phyloP scores from a whole-genome alignment of 495 filamentous ascomycete genomes.

The Mytilinidion resinicola region DNA sequence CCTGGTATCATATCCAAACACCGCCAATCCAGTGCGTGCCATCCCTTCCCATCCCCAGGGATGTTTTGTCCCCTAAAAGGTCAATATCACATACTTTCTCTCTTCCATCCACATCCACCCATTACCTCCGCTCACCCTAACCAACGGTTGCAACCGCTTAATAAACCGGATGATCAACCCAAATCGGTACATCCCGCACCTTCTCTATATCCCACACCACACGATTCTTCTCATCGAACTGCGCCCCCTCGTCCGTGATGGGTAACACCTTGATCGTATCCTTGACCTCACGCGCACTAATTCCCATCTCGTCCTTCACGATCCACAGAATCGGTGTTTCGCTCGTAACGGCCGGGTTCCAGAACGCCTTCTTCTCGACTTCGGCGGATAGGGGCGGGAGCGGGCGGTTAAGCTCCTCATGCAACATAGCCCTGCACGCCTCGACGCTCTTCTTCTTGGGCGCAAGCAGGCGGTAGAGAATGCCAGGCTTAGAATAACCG shows the following conservation, averaged over 20 bases:
- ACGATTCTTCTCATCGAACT: slow-evolving; percentile 44
- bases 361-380: slow-evolving; percentile 54
- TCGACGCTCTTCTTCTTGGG: slow-evolving; percentile 76
- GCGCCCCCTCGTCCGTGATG: slow-evolving; percentile 58
- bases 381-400: slow-evolving; percentile 59
- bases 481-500: slow-evolving; percentile 39
- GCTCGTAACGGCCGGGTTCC: slow-evolving; percentile 59
- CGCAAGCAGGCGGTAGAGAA: slow-evolving; percentile 65
- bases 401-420: slow-evolving; percentile 50
- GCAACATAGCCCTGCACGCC: slow-evolving; percentile 13
- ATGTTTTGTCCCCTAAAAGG: too few species aligned
- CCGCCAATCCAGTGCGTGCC: too few species aligned
- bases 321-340: slow-evolving; percentile 62
- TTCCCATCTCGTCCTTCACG: slow-evolving; percentile 58
- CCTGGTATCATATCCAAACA: too few species aligned
- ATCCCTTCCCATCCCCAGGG: too few species aligned
- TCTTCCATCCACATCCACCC: too few species aligned
- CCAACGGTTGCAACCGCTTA: not conserved
- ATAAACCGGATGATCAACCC: not conserved
- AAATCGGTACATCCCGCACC: not conserved
- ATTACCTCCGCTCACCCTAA: too few species aligned
- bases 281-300: slow-evolving; percentile 51
- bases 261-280: slow-evolving; percentile 38
- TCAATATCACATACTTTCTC: too few species aligned
- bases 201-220: slow-evolving; percentile 1